phyloP scores from a whole-genome alignment of 2,329 filamentous ascomycete genomes.

The Aspergillus puulaauensis region DNA sequence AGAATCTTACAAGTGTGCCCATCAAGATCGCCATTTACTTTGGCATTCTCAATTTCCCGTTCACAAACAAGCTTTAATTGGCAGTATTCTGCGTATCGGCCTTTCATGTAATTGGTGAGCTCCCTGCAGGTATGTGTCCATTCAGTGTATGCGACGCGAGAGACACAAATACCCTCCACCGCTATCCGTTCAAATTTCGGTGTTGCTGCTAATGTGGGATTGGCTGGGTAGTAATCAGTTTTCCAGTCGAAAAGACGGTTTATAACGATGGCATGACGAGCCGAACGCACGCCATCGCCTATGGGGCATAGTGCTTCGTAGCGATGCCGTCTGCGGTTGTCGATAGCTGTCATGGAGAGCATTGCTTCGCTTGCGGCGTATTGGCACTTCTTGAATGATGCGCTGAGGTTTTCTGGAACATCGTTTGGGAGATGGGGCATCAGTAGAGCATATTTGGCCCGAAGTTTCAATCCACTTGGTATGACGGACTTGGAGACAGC shows the following conservation, averaged over 20 bases:
- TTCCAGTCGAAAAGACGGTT: constrained; percentile 27
- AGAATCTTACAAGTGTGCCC: constrained; percentile 13
- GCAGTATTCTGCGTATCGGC: constrained; percentile 1
- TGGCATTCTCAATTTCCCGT: constrained; percentile 9
- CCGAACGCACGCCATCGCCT: neutral
- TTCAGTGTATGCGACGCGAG: constrained; percentile 19
- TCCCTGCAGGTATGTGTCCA: constrained; percentile 10
- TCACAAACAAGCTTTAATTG: constrained; percentile 3
- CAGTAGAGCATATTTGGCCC: neutral
- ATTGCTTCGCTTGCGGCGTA: constrained; percentile 9
- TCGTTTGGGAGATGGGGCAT: neutral
- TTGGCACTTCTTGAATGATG: constrained; percentile 15
- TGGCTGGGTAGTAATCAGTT: constrained; percentile 5
- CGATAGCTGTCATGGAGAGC: neutral
- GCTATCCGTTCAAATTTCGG: constrained; percentile 27
- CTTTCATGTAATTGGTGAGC: constrained; percentile 8
- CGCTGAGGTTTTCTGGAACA: neutral
- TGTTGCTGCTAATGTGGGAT: constrained; percentile 19
- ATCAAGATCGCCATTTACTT: constrained; percentile 12
- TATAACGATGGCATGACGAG: constrained; percentile 24
- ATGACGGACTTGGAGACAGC: neutral
- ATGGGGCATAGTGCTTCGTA: constrained; percentile 28
- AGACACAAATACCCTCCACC: constrained; percentile 24
- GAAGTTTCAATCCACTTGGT: neutral
- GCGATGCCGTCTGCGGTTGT: constrained; percentile 14